Evolutionary conservation across 768 basidiomycete genomes (phyloP).

Genomic region (Leccinum incarnatum): DNA sequence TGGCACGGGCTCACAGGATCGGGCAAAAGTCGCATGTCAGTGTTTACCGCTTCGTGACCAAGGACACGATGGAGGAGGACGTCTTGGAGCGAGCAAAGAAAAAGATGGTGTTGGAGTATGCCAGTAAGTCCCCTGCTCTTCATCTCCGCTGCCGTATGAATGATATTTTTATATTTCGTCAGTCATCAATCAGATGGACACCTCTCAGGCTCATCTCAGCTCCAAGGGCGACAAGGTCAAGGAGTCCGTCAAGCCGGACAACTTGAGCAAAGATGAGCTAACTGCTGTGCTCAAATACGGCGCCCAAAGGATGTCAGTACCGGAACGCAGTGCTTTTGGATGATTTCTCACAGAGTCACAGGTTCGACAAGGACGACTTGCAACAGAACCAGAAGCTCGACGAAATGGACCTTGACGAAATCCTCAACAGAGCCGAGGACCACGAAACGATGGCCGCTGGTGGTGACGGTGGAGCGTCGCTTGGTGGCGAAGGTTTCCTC

Average conservation of each 20-base stretch:
- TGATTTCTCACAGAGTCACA: constrained; percentile 28
- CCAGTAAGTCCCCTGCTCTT: constrained; percentile 64
- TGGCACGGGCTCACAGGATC: constrained; percentile 99
- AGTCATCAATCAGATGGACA: constrained; percentile 99
- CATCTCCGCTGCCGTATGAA: constrained; percentile 13
- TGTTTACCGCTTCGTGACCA: constrained; percentile 97
- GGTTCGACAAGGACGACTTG: constrained; percentile 96
- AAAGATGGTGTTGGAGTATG: constrained; percentile 99
- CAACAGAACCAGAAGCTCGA: constrained; percentile 94
- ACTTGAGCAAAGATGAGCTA: constrained; percentile 93
- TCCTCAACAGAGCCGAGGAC: constrained; percentile 93
- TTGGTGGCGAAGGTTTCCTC: constrained; percentile 97
- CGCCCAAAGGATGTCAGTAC: constrained; percentile 88
- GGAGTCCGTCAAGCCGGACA: constrained; percentile 72
- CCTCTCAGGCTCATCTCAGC: constrained; percentile 92
- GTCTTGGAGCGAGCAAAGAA: constrained; percentile 96
- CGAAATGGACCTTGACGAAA: constrained; percentile 98
- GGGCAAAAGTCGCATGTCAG: constrained; percentile 98
- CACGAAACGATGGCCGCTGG: constrained; percentile 89
- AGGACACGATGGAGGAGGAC: constrained; percentile 99
- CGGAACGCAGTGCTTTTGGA: constrained; percentile 2
- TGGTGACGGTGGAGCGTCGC: constrained; percentile 83
- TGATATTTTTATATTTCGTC: constrained; percentile 8
- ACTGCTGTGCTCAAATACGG: constrained; percentile 98
- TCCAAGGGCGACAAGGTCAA: constrained; percentile 67